These are phyloP conservation scores for Macrocystidia cucumis DNA, from an alignment of 1,284 basidiomycete genomes.

Conservation along the genomic window DNA sequence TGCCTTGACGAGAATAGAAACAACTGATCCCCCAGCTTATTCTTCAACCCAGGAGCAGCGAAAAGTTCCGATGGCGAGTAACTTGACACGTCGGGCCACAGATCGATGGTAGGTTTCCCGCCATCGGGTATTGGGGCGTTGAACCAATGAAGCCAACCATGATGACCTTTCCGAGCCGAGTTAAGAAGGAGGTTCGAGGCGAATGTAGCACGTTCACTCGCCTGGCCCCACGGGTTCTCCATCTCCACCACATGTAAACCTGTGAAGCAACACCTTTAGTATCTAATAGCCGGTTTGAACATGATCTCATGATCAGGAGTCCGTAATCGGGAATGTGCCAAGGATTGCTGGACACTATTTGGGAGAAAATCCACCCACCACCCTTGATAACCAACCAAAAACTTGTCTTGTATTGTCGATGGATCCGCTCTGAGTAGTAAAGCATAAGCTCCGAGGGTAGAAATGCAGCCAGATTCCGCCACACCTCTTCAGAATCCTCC, in stretches of 20 bases:
- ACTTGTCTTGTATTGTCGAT: constrained; percentile 61
- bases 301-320: too few relatives aligned
- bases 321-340: too few relatives aligned
- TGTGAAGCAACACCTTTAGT: constrained; percentile 15
- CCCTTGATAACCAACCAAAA: constrained; percentile 77
- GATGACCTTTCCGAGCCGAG: constrained; percentile 37
- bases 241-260: constrained; percentile 68
- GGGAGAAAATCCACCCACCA: constrained; percentile 43
- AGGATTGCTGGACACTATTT: too few relatives aligned
- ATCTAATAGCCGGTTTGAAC: neutral
- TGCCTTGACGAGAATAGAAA: constrained; percentile 71
- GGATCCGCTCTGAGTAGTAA: constrained; percentile 33
- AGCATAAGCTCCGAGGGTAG: constrained; percentile 2
- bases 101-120: constrained; percentile 59
- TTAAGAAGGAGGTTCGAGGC: neutral
- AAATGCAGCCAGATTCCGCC: constrained; percentile 4
- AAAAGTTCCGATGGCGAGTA: constrained; percentile 66
- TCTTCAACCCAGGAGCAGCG: constrained; percentile 55
- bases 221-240: constrained; percentile 57
- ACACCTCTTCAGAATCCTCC: constrained; percentile 27
- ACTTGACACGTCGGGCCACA: constrained; percentile 69
- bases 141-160: constrained; percentile 83
- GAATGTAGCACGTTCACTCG: constrained; percentile 14
- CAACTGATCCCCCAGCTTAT: constrained; percentile 44
- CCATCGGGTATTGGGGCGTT: constrained; percentile 54